Evolutionary conservation across 2,329 filamentous ascomycete species (phyloP).

Genomic region (Zymoseptoria crescenta): DNA sequence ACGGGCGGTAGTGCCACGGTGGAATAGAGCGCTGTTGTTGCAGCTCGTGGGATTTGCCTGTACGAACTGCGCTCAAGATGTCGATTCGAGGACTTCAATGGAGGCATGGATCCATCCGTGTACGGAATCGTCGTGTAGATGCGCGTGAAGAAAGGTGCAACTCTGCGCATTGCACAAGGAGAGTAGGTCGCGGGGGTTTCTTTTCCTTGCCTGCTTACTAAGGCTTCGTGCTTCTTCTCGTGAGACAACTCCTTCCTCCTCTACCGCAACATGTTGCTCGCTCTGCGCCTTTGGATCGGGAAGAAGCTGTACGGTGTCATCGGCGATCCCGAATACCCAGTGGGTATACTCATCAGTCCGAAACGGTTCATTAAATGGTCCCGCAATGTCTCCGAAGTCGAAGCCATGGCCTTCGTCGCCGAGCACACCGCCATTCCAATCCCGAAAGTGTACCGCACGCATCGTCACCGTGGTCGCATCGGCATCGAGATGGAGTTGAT

Average conservation of each 20-base stretch:
- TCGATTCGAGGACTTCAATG: too few relatives aligned
- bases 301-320: neutral
- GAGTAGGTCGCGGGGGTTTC: neutral
- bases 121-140: too few relatives aligned
- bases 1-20: too few relatives aligned
- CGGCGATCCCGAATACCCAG: neutral
- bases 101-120: too few relatives aligned
- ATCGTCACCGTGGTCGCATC: slow-evolving; percentile 31
- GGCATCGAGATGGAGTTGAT: slow-evolving; percentile 41
- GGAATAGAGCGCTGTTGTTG: too few relatives aligned
- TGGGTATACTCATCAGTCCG: slow-evolving; percentile 1
- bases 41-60: too few relatives aligned
- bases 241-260: neutral
- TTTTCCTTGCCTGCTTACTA: neutral
- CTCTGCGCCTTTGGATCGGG: slow-evolving; percentile 3
- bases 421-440: slow-evolving; percentile 39
- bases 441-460: slow-evolving; percentile 39
- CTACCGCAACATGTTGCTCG: neutral
- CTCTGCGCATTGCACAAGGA: too few relatives aligned
- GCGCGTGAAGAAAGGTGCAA: too few relatives aligned
- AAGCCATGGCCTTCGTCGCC: slow-evolving; percentile 35
- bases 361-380: slow-evolving; percentile 7
- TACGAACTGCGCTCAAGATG: too few relatives aligned
- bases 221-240: neutral
- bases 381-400: slow-evolving; percentile 27